Evolutionary conservation across 345 rosid genomes (phyloP).

Genomic region (Hibiscus mutabilis): DNA sequence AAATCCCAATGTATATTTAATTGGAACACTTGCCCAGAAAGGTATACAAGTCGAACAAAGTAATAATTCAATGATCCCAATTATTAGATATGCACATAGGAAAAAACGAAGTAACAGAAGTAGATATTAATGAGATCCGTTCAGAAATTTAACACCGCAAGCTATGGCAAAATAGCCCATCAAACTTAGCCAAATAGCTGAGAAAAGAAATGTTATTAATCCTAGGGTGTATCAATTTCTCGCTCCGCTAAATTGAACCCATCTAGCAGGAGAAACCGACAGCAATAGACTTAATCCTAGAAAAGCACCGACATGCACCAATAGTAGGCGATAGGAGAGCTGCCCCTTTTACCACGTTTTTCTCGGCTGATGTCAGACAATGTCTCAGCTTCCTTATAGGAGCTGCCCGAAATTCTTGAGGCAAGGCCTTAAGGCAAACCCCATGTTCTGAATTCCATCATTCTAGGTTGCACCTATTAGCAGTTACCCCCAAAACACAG

Average conservation of each 20-base stretch:
- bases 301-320: neutral
- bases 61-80: neutral
- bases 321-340: neutral
- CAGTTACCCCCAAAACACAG: neutral
- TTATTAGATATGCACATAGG: neutral
- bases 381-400: neutral
- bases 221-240: neutral
- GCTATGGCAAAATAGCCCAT: neutral
- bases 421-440: neutral
- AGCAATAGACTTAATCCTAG: neutral
- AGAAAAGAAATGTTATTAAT: neutral
- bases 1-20: conserved; percentile 9
- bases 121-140: neutral
- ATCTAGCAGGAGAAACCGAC: neutral
- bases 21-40: conserved; percentile 12
- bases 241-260: neutral
- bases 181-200: conserved; percentile 14
- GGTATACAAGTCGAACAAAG: neutral
- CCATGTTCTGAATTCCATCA: neutral
- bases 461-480: neutral
- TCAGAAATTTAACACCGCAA: neutral
- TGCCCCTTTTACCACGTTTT: neutral
- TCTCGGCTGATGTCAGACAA: neutral
- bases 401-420: neutral
- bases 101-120: neutral